Evolutionary conservation across 1,139 yeast species (phyloP).

Genomic region (Taphrina wiesneri): DNA sequence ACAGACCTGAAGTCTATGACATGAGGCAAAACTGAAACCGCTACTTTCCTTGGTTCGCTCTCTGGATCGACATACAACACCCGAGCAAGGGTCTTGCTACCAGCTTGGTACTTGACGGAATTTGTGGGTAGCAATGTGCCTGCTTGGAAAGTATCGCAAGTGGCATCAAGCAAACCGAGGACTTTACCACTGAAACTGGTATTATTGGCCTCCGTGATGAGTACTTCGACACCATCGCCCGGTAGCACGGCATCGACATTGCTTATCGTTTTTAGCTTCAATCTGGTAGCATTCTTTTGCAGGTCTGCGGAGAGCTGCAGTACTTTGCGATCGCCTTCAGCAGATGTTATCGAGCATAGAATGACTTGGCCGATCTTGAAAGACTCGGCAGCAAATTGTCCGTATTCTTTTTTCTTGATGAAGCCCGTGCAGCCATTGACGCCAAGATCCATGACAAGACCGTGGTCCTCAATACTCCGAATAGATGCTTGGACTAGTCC

Average conservation of each 20-base stretch:
- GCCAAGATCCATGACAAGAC: conserved; percentile 75
- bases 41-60: conserved; percentile 56
- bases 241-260: conserved; percentile 80
- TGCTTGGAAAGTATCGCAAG: conserved; percentile 67
- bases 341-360: conserved; percentile 44
- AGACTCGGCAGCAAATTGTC: conserved; percentile 38
- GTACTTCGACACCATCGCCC: conserved; percentile 76
- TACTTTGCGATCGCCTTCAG: conserved; percentile 56
- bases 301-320: conserved; percentile 56
- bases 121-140: conserved; percentile 48
- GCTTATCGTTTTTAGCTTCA: conserved; percentile 54
- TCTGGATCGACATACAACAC: conserved; percentile 59
- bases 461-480: conserved; percentile 85
- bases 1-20: conserved; percentile 44
- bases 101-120: conserved; percentile 48
- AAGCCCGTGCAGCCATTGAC: conserved; percentile 63
- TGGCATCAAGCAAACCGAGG: conserved; percentile 73
- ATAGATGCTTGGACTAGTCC: conserved; percentile 73
- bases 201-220: conserved; percentile 68
- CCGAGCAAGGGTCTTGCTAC: conserved; percentile 68
- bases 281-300: conserved; percentile 51
- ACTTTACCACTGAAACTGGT: conserved; percentile 58
- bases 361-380: conserved; percentile 52
- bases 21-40: conserved; percentile 65
- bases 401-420: conserved; percentile 54